Conservation (phyloP, 2,329 filamentous ascomycete species). For the Trichoderma polysporum region DNA sequence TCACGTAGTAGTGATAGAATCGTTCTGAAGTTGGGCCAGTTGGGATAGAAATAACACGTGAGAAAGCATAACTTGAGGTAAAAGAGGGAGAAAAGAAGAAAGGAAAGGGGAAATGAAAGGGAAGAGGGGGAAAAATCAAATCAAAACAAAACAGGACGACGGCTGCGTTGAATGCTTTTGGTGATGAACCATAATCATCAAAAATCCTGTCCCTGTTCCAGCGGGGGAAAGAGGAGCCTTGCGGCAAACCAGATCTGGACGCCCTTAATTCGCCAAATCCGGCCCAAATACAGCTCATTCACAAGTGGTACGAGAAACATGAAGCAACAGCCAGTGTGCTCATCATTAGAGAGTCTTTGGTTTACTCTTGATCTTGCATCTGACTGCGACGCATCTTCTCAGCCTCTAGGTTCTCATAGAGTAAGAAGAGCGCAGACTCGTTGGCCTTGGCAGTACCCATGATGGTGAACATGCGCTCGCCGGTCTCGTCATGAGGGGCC, state of each 20-base stretch:
- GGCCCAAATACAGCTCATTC: constrained; percentile 43
- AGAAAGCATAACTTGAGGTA: constrained; percentile 26
- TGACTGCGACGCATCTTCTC: constrained; percentile 98
- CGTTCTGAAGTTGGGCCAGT: constrained; percentile 9
- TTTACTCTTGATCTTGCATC: constrained; percentile 56
- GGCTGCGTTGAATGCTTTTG: constrained; percentile 28
- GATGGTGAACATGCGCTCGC: constrained; percentile 99
- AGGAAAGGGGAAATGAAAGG: not conserved
- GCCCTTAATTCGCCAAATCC: constrained; percentile 48
- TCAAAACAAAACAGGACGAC: constrained; percentile 25
- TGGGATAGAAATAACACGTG: constrained; percentile 26
- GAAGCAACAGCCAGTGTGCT: constrained; percentile 30
- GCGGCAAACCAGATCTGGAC: constrained; percentile 63
- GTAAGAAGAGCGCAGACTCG: constrained; percentile 89
- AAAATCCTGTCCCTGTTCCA: constrained; percentile 46
- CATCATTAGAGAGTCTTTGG: constrained; percentile 13
- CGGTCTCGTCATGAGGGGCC: constrained; percentile 93
- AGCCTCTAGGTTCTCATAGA: constrained; percentile 98
- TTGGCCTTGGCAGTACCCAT: constrained; percentile 93
- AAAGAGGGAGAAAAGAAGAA: constrained; percentile 27
- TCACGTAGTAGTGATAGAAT: constrained; percentile 18
- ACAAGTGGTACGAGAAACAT: constrained; percentile 32
- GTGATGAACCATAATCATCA: constrained; percentile 39
- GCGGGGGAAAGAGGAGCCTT: constrained; percentile 55
- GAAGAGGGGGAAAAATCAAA: constrained; percentile 28